Evolutionary conservation across 208 protist genomes (phyloP), one percentile per base, ranked within the genome.

Genomic region (Blastocrithidia nonstop): DNA sequence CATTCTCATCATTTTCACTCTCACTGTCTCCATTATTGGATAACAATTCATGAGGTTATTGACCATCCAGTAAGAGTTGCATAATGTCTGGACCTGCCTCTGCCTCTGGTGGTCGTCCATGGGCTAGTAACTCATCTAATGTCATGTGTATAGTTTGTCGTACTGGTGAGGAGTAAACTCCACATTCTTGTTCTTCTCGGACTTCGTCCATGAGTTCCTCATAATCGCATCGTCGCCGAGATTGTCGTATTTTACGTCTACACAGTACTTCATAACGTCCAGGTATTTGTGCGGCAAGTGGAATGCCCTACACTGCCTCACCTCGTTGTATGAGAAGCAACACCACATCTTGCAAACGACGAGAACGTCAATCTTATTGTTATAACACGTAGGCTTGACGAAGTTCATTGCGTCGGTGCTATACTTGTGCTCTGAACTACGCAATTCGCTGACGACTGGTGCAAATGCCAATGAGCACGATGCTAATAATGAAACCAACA

Each of bases 61-160:
- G 51, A 4, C 66, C 61, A 33, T 74, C 57, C 8, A 74, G 52
- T 25, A 76, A 51, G 25, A 76, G 32, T 33, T 76, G 61, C 67
- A 76, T 66, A 25, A 76, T 61, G 39, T 76, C 67, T 20, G 67
- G 67, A 0, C 61, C 67, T 0, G 50, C 49, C 13, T 48, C 44
- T 0, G 61, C 63, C 13, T 71, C 57, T 42, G 11, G 31, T 0
- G 67, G 67, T 9, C 67, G 61, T 16, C 67, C 67, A 26, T 66
- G 39, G 11, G 39, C 46, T 6, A 76, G 52, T 16, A 71, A 50
- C 29, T 66, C 53, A 0, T 25, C 1, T 1, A 76, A 55, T 13
- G 56, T 44, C 47, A 24, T 50, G 6, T 37, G 57, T 5, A 63
- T 16, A 8, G 61, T 54, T n/a, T 21, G 33, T 8, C 21, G 57